phyloP scores from a whole-genome alignment of 2,329 filamentous ascomycete species.

The Diaporthe longicolla region DNA sequence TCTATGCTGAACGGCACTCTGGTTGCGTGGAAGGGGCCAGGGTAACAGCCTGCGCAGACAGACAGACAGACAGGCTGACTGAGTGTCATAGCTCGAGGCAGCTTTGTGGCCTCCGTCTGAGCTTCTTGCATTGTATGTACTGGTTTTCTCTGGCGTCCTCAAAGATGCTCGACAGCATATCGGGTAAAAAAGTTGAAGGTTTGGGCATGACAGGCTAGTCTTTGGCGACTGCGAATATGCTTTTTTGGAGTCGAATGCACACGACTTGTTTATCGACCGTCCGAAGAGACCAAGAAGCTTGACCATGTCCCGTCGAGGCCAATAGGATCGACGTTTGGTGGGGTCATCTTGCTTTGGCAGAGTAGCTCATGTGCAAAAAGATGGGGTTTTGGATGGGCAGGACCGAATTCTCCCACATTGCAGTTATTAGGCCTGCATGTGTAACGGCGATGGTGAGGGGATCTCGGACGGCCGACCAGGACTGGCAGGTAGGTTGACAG shows the following conservation, averaged over 20 bases:
- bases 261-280: background rate
- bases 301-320: background rate
- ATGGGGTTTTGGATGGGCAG: conserved; percentile 7
- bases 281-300: background rate
- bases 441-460: background rate
- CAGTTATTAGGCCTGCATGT: background rate
- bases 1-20: background rate
- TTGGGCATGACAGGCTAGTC: background rate
- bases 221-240: background rate
- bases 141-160: background rate
- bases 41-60: background rate
- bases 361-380: background rate
- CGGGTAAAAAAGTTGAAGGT: background rate
- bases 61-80: too few relatives aligned
- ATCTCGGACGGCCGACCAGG: background rate
- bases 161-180: background rate
- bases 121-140: background rate
- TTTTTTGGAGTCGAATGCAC: background rate
- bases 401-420: conserved; percentile 9
- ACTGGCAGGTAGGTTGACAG: background rate
- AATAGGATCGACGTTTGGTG: background rate
- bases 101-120: background rate
- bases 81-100: background rate
- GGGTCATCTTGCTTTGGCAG: background rate
- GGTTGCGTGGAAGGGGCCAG: background rate